Evolutionary conservation across 352 stramenopile genomes (phyloP), one percentile per base, ranked within the genome.

Genomic region (Aphanomyces astaci): DNA sequence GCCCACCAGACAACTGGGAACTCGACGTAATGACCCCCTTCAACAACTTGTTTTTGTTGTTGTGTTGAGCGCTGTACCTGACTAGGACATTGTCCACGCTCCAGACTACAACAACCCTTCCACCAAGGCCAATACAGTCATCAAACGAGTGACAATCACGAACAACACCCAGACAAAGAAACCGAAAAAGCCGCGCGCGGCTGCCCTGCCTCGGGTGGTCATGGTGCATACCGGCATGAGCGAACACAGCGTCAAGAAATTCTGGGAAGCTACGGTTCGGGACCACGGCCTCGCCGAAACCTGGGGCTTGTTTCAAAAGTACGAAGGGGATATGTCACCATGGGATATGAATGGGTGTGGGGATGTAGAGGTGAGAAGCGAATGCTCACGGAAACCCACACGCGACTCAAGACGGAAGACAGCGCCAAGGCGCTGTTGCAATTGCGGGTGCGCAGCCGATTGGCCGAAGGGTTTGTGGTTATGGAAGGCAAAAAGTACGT

Each of bases 71-170:
- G n/a, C n/a, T n/a, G n/a, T n/a, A 43, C 36, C 7, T 43, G 36
- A 43, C 36, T 43, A 43, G 36, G 36, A 43, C 36, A 43, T 43
- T 15, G 36, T 43, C 7, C 36, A 7, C 36, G 36, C 36, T 15
- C 36, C 36, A 43, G 36, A 43, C 36, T 43, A 15, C 36, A 43
- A 43, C 7, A 43, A 43, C 36, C n/a, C n/a, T n/a, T n/a, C n/a
- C n/a, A n/a, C n/a, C n/a, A n/a, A n/a, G 36, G 36, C 36, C 7
- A 7, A 43, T 43, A 15, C 36, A 43, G 33, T 66, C 11, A 68
- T 59, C 31, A 45, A 68, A 45, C 62, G 48, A 22, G 36, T 68
- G 17, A 68, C 62, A 3, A 68, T 68, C 30, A 59, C 62, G 9
- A 68, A 45, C 51, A 59, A 24, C 24, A 52, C 49, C n/a, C 52